Evolutionary conservation across 176 grass and related monocot species (phyloP).

Genomic region (Stipa capillata): DNA sequence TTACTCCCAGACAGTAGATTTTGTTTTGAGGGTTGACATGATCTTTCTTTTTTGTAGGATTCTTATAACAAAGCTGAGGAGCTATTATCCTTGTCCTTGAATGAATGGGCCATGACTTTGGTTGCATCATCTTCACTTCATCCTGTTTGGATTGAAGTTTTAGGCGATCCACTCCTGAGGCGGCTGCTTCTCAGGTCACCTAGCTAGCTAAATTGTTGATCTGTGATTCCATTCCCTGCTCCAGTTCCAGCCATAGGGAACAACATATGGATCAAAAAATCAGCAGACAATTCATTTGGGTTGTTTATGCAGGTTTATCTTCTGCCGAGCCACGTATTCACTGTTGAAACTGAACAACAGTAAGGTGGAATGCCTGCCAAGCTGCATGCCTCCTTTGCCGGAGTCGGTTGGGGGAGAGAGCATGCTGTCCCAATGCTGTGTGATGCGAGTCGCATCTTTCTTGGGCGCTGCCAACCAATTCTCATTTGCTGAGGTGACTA

Average conservation of each 20-base stretch:
- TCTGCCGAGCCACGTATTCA: conserved; percentile 55
- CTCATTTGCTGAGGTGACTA: conserved; percentile 36
- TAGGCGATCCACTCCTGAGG: conserved; percentile 81
- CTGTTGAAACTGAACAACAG: conserved; percentile 39
- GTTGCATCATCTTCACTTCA: conserved; percentile 60
- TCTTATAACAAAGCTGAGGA: conserved; percentile 72
- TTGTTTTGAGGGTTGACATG: conserved; percentile 10
- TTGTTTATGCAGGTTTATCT: conserved; percentile 75
- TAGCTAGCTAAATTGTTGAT: not conserved
- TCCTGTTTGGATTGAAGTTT: conserved; percentile 76
- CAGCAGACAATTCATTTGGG: not conserved
- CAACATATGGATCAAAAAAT: not conserved
- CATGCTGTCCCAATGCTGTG: conserved; percentile 47
- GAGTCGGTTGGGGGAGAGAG: conserved; percentile 46
- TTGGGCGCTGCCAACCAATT: conserved; percentile 49
- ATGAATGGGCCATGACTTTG: conserved; percentile 57
- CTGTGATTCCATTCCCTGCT: not conserved
- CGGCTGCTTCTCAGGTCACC: conserved; percentile 78
- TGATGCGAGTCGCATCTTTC: conserved; percentile 54
- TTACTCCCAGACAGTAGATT: conserved; percentile 6
- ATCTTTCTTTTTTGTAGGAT: conserved; percentile 40
- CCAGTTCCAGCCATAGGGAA: not conserved
- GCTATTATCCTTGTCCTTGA: conserved; percentile 56
- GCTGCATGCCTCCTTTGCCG: conserved; percentile 58
- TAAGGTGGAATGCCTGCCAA: conserved; percentile 48